Base-by-base conservation (phyloP, 768 basidiomycete species). In the Termitomyces sp. region DNA sequence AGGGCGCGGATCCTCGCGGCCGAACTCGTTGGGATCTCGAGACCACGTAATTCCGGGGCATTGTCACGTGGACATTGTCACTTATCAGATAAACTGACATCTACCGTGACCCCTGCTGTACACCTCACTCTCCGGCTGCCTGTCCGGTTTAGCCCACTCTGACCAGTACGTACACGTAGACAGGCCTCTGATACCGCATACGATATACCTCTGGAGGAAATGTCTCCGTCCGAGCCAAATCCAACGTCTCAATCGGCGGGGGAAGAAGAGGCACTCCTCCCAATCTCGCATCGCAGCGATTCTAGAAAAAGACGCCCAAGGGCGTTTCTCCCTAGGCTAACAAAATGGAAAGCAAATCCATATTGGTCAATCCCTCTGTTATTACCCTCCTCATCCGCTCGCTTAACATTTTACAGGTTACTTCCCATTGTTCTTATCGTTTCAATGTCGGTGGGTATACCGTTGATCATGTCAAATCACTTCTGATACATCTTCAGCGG, bases 351-450 rank as follows among this genome's bases (percentile, higher is more conserved):
- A 53, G 71, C 79, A 3, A 71, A 73, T 59, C 78, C 79, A 12
- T 75, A 71, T 62, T 81, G 79, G 79, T 79, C 50, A 52, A 71
- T 62, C 40, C 37, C 15, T 38, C 33, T 54, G 40, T 42, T 45
- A 48, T 46, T 21, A 26, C 48, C 28, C 23, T 23, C 40, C 19
- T 31, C 52, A n/a, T 19, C 43, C 4, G 30, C 23, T 42, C 21
- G 19, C 55, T 48, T 48, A 60, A 35, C 58, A 41, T 47, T 60
- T 43, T 59, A 10, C 58, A 89, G 89, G 87, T 73, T 90, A 42
- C 82, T 88, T 45, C 89, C 89, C 3, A 83, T 90, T 43, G 84
- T 84, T 5, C 68, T 91, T 40, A 69, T 78, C 11, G 78, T 83
- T 51, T 83, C 86, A 28, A 77, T 91, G 65, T 82, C 86, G 64